Evolutionary conservation across 2,329 filamentous ascomycete species (phyloP), one percentile per base, ranked within the genome.

Genomic region (Claviceps fusiformis): DNA sequence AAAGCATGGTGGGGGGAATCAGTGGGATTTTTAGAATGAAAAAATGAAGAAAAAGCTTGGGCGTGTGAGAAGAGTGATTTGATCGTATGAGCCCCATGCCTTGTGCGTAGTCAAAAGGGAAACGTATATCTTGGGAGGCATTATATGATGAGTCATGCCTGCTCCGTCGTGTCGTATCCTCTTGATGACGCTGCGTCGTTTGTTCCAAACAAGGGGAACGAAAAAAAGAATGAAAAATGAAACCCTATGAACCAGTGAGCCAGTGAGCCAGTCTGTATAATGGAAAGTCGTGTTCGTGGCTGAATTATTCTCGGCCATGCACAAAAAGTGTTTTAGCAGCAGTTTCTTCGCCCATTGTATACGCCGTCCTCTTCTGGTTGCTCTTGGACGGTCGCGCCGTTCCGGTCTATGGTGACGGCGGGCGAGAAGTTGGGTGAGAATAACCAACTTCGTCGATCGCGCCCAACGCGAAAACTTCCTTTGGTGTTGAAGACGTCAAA

Each of bases 391-490:
- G 70, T 64, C 1, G 59, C 64, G 10, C 65, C 68, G 8, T 67
- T 68, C 44, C 72, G 72, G 55, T 75, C 77, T 33, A 79, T 65
- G 3, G 75, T 73, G 5, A 80, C 68, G 11, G 75, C 71, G 1
- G 77, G 77, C 11, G 75, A 75, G 61, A 81, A 81, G 1, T 65
- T 70, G 0, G 77, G 76, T 1, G 76, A 75, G 60, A 82, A 81
- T 29, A 82, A 64, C 80, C 80, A 82, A 64, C 79, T 82, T 47
- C 79, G 68, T 44, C 80, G 67, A 62, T 83, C 80, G 53, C 77
- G 71, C 8, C 79, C 79, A 17, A 82, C 73, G 50, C 80, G 73
- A 62, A 83, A 82, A 62, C 78, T 82, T 10, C 65, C 67, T 24
- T 76, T 64, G 2, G 70, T 62, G 56, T 76, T 75, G 29, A 64